Evolutionary conservation across 345 rosid genomes (phyloP).

Genomic region (Syzygium jambos): DNA sequence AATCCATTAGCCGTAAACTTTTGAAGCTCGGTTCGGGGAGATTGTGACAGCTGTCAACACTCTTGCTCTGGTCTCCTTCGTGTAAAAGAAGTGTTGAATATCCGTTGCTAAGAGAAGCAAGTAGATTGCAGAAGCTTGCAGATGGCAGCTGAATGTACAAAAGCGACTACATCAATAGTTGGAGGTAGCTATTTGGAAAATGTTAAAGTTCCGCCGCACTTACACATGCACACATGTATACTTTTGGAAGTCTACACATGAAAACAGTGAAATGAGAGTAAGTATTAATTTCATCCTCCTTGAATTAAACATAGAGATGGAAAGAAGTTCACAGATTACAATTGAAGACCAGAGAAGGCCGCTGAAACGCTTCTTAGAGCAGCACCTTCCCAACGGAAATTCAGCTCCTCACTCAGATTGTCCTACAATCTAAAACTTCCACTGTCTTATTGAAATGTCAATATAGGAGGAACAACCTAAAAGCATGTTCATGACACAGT

Average conservation of each 20-base stretch:
- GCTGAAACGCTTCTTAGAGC: constrained; percentile 15
- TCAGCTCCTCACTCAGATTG: neutral
- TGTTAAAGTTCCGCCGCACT: neutral
- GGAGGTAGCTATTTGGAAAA: constrained; percentile 4
- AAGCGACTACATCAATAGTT: constrained; percentile 15
- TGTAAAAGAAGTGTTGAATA: too few relatives aligned
- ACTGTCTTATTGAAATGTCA: neutral
- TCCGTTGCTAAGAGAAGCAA: neutral
- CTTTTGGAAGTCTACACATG: neutral
- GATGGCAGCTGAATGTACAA: constrained; percentile 19
- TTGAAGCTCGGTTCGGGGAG: too few relatives aligned
- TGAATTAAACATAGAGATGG: constrained; percentile 1
- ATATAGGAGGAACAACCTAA: neutral
- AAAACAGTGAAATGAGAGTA: neutral
- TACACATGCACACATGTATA: neutral
- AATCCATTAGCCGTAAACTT: too few relatives aligned
- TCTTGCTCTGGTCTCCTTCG: too few relatives aligned
- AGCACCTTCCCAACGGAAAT: neutral
- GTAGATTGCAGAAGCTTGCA: constrained; percentile 7
- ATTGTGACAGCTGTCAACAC: too few relatives aligned
- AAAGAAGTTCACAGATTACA: constrained; percentile 14
- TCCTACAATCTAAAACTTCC: neutral
- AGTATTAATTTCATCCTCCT: neutral
- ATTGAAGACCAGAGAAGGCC: constrained; percentile 29
- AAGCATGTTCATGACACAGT: neutral